A percentile compares a stretch with the other conserved stretches of the same genome.
Evolutionary conservation across 192 early-diverging fungal genomes (phyloP).

Genomic region (Anaeromyces robustus): DNA sequence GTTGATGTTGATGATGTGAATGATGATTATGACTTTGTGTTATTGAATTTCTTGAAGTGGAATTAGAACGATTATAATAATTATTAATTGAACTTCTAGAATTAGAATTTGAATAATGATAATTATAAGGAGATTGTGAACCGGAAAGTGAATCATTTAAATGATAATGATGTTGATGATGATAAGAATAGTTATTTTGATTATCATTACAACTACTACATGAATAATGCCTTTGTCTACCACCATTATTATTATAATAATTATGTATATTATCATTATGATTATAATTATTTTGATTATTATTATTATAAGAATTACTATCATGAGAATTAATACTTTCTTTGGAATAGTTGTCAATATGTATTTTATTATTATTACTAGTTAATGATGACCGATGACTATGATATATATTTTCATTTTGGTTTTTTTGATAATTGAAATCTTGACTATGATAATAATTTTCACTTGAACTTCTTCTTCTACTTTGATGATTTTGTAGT

Average conservation of each 20-base stretch:
- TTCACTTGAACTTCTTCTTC: too few species aligned
- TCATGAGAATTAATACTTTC: background rate
- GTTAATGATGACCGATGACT: background rate
- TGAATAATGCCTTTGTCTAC: too few species aligned
- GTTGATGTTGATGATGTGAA: background rate
- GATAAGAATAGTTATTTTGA: background rate
- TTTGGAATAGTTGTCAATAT: background rate
- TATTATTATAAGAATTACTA: background rate
- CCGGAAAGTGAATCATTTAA: background rate
- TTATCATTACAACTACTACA: background rate
- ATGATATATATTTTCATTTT: too few species aligned
- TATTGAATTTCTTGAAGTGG: background rate
- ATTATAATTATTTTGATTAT: too few species aligned
- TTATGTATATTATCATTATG: too few species aligned
- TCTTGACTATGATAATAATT: too few species aligned
- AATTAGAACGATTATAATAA: background rate
- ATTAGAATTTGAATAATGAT: background rate
- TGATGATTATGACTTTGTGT: background rate
- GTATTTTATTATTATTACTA: background rate
- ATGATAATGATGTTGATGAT: background rate
- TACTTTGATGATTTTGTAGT: too few species aligned
- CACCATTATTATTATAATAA: too few species aligned
- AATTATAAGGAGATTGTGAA: background rate
- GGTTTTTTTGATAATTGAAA: too few species aligned
- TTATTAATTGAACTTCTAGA: background rate